Evolutionary conservation across 306 rosid genomes (phyloP), one percentile per base, ranked within the genome.

Genomic region (Urtica urens): DNA sequence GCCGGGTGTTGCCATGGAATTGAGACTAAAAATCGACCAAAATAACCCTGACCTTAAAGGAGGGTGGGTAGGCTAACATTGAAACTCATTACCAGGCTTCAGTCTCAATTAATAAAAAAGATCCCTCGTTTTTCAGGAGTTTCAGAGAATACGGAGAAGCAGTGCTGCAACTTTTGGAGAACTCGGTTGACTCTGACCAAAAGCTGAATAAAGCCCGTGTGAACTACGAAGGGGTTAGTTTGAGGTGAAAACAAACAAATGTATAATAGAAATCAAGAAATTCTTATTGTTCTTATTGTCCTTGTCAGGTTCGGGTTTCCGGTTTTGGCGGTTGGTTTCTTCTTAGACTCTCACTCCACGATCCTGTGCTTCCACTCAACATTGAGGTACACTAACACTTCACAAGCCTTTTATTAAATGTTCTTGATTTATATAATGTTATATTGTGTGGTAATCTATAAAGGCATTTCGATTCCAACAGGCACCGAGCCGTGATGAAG

Each of bases 361-460:
- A 90, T 63, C 97, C 95, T 72, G 95, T 90, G 38, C 93, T 84
- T 63, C 97, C 97, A 51, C 92, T 90, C 21, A 90, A 90, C 71
- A 79, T 90, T 23, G 97, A 90, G 97, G 97, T 90, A 81, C 43
- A 43, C 14, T 3, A n/a, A 23, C 37, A 56, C 48, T 53, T 41
- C 33, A n/a, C n/a, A n/a, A n/a, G n/a, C n/a, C n/a, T n/a, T n/a
- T n/a, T n/a, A n/a, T n/a, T n/a, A n/a, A n/a, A n/a, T n/a, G n/a
- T n/a, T n/a, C n/a, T n/a, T n/a, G n/a, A n/a, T n/a, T n/a, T n/a
- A n/a, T n/a, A n/a, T n/a, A n/a, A n/a, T n/a, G n/a, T n/a, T n/a
- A n/a, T n/a, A n/a, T n/a, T n/a, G n/a, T n/a, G n/a, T n/a, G n/a
- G n/a, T n/a, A n/a, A n/a, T n/a, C n/a, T n/a, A n/a, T 80, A 23